Percentiles rank a stretch among this genome's conserved stretches.
phyloP scores from a whole-genome alignment of 345 rosid genomes.

The Reutealis trisperma region DNA sequence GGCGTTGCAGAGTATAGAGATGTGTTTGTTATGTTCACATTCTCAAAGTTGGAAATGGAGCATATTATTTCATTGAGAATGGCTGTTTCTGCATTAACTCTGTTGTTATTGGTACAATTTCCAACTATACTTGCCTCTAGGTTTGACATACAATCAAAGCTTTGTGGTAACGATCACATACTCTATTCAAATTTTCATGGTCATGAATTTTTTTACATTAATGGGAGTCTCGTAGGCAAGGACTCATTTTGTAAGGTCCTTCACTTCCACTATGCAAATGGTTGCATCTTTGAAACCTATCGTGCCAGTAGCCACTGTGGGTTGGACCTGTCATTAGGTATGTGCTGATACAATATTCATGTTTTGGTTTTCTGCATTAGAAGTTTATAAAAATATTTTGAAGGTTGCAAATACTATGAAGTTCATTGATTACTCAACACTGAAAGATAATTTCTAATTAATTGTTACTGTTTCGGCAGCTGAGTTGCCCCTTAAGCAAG shows the following conservation, averaged over 20 bases:
- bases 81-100: constrained; percentile 36
- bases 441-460: constrained; percentile 10
- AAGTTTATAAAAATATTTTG: not conserved
- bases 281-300: constrained; percentile 45
- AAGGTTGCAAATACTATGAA: not conserved
- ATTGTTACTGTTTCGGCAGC: constrained; percentile 36
- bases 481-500: constrained; percentile 25
- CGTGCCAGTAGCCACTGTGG: constrained; percentile 38
- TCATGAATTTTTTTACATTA: constrained; percentile 48
- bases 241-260: constrained; percentile 56
- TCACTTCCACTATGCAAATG: constrained; percentile 44
- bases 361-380: constrained; percentile 9
- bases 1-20: constrained; percentile 10
- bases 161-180: constrained; percentile 57
- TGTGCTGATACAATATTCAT: constrained; percentile 15
- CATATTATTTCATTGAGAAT: constrained; percentile 26
- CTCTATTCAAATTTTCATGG: constrained; percentile 44
- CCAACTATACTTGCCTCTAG: constrained; percentile 40
- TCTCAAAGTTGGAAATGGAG: constrained; percentile 19
- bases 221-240: constrained; percentile 56
- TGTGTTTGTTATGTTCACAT: constrained; percentile 8
- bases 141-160: constrained; percentile 42
- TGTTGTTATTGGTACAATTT: constrained; percentile 46
- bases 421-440: not conserved
- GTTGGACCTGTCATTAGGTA: constrained; percentile 51